Evolutionary conservation across 2,329 filamentous ascomycete species (phyloP), one percentile per base, ranked within the genome.

Genomic region (Talaromyces sp.): DNA sequence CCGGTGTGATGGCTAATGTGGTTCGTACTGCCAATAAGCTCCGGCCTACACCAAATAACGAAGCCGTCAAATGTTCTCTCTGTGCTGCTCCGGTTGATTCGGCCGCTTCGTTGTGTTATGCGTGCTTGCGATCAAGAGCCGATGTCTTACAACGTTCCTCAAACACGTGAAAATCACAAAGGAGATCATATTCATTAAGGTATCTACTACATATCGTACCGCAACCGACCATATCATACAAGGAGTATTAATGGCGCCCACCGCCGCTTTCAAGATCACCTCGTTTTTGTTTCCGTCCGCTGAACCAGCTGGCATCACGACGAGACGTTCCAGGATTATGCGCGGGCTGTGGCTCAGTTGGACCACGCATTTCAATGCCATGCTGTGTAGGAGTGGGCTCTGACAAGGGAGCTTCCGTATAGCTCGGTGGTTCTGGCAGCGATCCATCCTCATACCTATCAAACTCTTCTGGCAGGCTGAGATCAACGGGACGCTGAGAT

Each of bases 1-100:
- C 93, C 2, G 92, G 91, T 64, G 92, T 98, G 64, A 93, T 99
- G 70, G 90, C 93, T 36, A 99, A 99, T 75, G 95, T 99, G 10
- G 94, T 97, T 5, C 88, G 92, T 68, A 99, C 94, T 38, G 89
- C 91, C n/a, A 89, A 88, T 61, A 97, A 96, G 78, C 83, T 98
- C 47, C 82, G 88, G 54, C 75, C 81, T 0, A 70, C 80, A 25
- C 71, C 70, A 56, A 69, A 75, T 7, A 72, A 71, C 22, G 74
- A 69, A 53, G 74, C 73, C 15, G 70, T 70, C 27, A 71, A 71
- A 58, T 96, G 92, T 72, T 83, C 84, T 38, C 75, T 94, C 8
- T 96, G 92, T 76, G 86, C 86, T 59, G 86, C 90, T 78, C 85
- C 86, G 38, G 81, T 93, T 13, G 85, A 88, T 64, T 84, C 84